Evolutionary conservation across 108 stramenopile genomes (phyloP).

Genomic region (Skeletonema marinoi): DNA sequence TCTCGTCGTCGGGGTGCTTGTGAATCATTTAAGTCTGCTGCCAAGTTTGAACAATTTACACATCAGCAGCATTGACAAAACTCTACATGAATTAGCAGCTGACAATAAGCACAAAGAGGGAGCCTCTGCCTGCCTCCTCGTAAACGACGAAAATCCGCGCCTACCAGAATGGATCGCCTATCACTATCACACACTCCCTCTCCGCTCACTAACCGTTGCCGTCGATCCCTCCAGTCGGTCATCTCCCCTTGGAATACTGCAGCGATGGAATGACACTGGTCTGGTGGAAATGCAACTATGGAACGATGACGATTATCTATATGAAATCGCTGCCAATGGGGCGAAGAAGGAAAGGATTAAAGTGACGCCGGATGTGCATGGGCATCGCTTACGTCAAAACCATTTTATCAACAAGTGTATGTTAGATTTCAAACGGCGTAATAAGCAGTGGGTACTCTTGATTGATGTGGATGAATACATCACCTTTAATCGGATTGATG

Average conservation of each 20-base stretch:
- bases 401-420: slow-evolving; percentile 26
- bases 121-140: slow-evolving; percentile 58
- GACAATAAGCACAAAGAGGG: slow-evolving; percentile 2
- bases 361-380: neutral
- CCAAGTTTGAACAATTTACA: too few species aligned
- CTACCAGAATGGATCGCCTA: slow-evolving; percentile 74
- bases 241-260: slow-evolving; percentile 28
- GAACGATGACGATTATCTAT: slow-evolving; percentile 40
- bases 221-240: slow-evolving; percentile 63
- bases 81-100: too few species aligned
- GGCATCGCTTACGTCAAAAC: slow-evolving; percentile 12
- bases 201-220: slow-evolving; percentile 62
- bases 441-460: slow-evolving; percentile 55
- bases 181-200: slow-evolving; percentile 72
- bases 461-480: slow-evolving; percentile 78
- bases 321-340: neutral
- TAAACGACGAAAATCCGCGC: slow-evolving; percentile 62
- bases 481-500: slow-evolving; percentile 35
- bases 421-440: slow-evolving; percentile 18
- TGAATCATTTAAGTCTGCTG: too few species aligned
- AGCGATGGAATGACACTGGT: slow-evolving; percentile 38
- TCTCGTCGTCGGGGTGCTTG: too few species aligned
- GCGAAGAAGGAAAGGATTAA: neutral
- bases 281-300: slow-evolving; percentile 36
- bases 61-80: too few species aligned